Evolutionary conservation across 2,329 filamentous ascomycete genomes (phyloP).

Genomic region (Colletotrichum caudatum): DNA sequence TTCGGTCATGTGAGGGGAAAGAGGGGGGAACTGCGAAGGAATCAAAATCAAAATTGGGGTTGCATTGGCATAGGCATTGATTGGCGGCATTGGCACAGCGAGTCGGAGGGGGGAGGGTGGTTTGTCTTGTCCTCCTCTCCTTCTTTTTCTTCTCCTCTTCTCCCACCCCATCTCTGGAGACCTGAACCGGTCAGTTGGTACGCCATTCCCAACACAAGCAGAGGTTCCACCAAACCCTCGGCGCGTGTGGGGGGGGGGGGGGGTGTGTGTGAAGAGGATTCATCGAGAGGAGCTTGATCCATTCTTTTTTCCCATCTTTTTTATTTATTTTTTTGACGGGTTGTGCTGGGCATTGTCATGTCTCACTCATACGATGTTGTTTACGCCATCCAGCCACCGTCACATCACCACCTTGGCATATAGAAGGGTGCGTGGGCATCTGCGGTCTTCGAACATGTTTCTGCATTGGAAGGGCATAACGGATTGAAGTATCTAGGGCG

Average conservation of each 20-base stretch:
- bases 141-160: not conserved
- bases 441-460: slow-evolving; percentile 6
- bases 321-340: not conserved
- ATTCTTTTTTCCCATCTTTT: not conserved
- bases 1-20: slow-evolving; percentile 33
- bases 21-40: not conserved
- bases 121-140: slow-evolving; percentile 1
- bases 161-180: not conserved
- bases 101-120: slow-evolving; percentile 17
- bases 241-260: slow-evolving; percentile 24
- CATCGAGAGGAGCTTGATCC: slow-evolving; percentile 1
- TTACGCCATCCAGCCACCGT: not conserved
- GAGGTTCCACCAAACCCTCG: slow-evolving; percentile 27
- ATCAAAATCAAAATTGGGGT: slow-evolving; percentile 34
- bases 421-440: slow-evolving; percentile 30
- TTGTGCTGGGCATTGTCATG: slow-evolving; percentile 1
- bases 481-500: slow-evolving; percentile 12
- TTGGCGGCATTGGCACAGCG: slow-evolving; percentile 35
- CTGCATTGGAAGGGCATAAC: slow-evolving; percentile 8
- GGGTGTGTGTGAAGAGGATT: slow-evolving; percentile 2
- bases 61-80: slow-evolving; percentile 40
- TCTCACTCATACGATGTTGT: not conserved
- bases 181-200: slow-evolving; percentile 27
- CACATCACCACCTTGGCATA: slow-evolving; percentile 26
- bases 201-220: slow-evolving; percentile 32